Evolutionary conservation across 805 yeast genomes (phyloP), one percentile per base, ranked within the genome.

Genomic region (Candida peoriensis): DNA sequence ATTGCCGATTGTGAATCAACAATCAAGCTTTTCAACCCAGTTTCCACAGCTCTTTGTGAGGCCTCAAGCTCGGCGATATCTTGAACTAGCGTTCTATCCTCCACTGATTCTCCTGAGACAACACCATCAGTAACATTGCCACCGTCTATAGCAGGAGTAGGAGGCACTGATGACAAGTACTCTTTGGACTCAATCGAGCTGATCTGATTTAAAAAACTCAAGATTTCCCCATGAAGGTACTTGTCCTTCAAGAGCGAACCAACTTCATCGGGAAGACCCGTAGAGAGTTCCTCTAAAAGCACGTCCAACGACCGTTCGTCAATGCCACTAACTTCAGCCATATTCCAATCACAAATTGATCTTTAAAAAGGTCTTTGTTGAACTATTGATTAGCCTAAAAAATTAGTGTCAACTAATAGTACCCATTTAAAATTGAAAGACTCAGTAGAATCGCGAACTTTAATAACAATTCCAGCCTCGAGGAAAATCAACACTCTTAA

Each of bases 21-120:
- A 16, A 66, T 57, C 6, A 67, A 49, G 4, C 62, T 54, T 28
- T 64, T 61, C 28, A 81, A 53, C 40, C 70, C 55, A 5, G 58
- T 48, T 40, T 77, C 81, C 14, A 74, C 49, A 1, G 57, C 51
- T 15, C 78, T 57, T 42, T 73, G 74, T n/a, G 63, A 43, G 19
- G 74, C 72, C 45, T 81, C 87, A 22, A 81, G 56, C 48, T 82
- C 90, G 0, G 89, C 89, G 28, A 82, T 78, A 49, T 79, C 88
- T 44, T 81, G 86, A 1, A 77, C 73, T 22, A 77, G 45, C 0
- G 78, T 70, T 32, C 55, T 49, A 4, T 48, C 50, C 8, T 33
- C 40, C 5, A 19, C 34, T 5, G 13, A 21, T 4, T 25, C 10
- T 14, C 29, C 8, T n/a, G n/a, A n/a, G n/a, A n/a, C n/a, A n/a